Percentiles rank a stretch among this genome's conserved stretches.
These are phyloP conservation scores for Penicillium ucsense DNA, from an alignment of 495 filamentous ascomycete species.

Conservation along the genomic window DNA sequence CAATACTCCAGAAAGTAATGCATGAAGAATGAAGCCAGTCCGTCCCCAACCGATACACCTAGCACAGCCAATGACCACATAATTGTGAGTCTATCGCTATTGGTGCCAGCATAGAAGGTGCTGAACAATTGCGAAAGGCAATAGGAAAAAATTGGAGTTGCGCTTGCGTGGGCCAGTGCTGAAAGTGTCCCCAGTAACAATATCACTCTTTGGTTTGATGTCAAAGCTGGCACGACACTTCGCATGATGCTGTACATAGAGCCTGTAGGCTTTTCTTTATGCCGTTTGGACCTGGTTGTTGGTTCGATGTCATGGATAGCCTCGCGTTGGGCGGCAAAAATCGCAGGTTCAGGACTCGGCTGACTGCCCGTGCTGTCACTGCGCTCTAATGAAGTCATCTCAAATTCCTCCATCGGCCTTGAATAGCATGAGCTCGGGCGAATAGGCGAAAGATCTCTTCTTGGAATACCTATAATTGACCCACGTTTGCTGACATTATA, in stretches of 20 bases:
- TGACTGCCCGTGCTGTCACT: background rate
- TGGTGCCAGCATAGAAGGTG: constrained; percentile 49
- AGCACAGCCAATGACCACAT: constrained; percentile 66
- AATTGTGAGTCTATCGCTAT: constrained; percentile 35
- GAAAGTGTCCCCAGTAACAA: constrained; percentile 52
- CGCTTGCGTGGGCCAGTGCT: constrained; percentile 54
- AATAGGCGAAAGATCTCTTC: background rate
- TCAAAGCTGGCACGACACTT: constrained; percentile 64
- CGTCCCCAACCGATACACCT: constrained; percentile 57
- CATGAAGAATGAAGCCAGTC: constrained; percentile 50
- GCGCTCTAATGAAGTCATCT: constrained; percentile 6
- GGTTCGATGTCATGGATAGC: too few relatives aligned
- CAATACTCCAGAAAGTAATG: constrained; percentile 61
- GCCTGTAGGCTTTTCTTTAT: constrained; percentile 4
- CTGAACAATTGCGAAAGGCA: constrained; percentile 64
- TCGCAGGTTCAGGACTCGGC: too few relatives aligned
- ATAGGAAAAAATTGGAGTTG: constrained; percentile 70
- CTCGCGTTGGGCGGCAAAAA: too few relatives aligned
- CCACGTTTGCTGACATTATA: background rate
- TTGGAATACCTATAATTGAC: background rate
- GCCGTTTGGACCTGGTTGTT: too few relatives aligned
- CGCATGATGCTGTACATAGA: constrained; percentile 49
- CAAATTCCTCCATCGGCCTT: background rate
- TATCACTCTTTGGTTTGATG: constrained; percentile 36
- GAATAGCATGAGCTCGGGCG: background rate